Conservation (phyloP, 2,329 filamentous ascomycete genomes). For the Arthroderma sp. region DNA sequence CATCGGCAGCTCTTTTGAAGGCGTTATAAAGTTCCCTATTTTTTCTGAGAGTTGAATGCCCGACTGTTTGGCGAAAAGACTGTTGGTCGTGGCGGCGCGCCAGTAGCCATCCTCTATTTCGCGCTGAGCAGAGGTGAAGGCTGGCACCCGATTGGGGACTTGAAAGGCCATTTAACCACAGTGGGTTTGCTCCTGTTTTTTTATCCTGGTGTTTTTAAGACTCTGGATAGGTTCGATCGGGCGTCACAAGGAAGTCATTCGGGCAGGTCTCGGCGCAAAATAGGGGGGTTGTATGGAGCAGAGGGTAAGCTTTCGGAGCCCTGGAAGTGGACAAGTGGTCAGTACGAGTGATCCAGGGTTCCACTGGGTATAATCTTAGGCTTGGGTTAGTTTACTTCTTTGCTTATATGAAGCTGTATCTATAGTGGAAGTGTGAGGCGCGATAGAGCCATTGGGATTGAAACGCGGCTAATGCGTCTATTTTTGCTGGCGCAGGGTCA, state of each 20-base stretch:
- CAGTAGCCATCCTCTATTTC: slow-evolving; percentile 55
- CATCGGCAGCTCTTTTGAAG: slow-evolving; percentile 63
- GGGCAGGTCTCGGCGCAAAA: neutral
- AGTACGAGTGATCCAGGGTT: neutral
- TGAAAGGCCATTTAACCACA: slow-evolving; percentile 41
- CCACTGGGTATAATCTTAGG: neutral
- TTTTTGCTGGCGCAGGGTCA: neutral
- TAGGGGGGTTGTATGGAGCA: neutral
- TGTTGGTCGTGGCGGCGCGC: slow-evolving; percentile 36
- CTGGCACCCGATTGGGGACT: slow-evolving; percentile 57
- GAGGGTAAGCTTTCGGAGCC: neutral
- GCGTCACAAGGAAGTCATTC: neutral
- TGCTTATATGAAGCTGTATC: neutral
- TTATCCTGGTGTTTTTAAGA: neutral
- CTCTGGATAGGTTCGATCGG: neutral
- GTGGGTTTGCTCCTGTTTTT: neutral
- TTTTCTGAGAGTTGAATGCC: slow-evolving; percentile 46
- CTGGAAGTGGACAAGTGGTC: neutral
- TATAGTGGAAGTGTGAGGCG: neutral
- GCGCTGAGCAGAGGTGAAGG: slow-evolving; percentile 54
- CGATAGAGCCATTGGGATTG: neutral
- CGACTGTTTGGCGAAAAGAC: slow-evolving; percentile 17
- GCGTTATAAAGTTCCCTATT: slow-evolving; percentile 53
- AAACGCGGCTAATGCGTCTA: neutral
- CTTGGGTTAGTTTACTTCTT: neutral